phyloP scores from a whole-genome alignment of 2,329 filamentous ascomycete species.

The Pseudocercospora musae region DNA sequence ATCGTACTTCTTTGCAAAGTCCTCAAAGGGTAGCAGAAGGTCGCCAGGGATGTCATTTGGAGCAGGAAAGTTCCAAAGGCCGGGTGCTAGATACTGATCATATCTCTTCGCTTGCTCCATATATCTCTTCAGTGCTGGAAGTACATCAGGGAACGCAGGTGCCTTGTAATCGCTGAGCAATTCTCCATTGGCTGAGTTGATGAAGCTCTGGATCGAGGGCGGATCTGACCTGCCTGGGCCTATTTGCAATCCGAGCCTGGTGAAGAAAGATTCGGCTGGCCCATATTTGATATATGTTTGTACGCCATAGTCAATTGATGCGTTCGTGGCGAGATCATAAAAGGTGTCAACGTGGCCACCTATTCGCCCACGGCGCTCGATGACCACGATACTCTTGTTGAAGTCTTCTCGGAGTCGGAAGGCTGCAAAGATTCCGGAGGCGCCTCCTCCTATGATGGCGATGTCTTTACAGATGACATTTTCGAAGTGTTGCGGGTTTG shows the following conservation, averaged over 20 bases:
- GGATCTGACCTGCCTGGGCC: not conserved
- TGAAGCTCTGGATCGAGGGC: not conserved
- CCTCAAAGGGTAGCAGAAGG: conserved; percentile 6
- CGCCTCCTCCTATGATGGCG: conserved; percentile 19
- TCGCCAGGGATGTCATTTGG: conserved; percentile 5
- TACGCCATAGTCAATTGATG: conserved; percentile 12
- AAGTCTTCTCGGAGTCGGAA: conserved; percentile 17
- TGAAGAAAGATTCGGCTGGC: conserved; percentile 4
- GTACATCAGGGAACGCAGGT: not conserved
- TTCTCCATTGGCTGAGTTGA: conserved; percentile 2
- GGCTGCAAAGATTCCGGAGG: conserved; percentile 19
- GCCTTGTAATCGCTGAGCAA: not conserved
- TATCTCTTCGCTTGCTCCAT: conserved; percentile 3
- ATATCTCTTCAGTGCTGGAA: not conserved
- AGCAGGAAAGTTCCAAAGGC: conserved; percentile 13
- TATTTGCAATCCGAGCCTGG: not conserved
- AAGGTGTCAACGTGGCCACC: conserved; percentile 13
- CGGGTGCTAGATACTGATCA: conserved; percentile 9
- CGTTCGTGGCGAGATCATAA: not conserved
- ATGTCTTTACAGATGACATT: conserved; percentile 7
- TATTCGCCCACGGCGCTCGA: conserved; percentile 9
- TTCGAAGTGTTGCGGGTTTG: not conserved
- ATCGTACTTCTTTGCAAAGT: conserved; percentile 11
- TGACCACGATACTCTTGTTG: conserved; percentile 13
- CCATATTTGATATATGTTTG: conserved; percentile 7